Evolutionary conservation across 345 rosid species (phyloP), one percentile per base, ranked within the genome.

Genomic region (Acer negundo): DNA sequence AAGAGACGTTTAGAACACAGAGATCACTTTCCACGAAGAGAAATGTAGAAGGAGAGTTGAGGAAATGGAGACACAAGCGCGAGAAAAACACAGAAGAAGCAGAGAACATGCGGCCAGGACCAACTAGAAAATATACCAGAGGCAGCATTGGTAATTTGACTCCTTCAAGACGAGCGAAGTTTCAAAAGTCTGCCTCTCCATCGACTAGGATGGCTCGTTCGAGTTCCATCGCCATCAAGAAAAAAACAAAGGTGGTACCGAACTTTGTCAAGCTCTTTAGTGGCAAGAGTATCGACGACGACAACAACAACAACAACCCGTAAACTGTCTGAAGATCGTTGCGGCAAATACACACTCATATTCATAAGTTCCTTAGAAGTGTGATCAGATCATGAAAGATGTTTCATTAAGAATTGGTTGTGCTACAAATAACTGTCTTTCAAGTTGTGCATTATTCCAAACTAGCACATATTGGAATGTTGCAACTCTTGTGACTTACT

Each of bases 171-270:
- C 82, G 83, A 26, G 78, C 84, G 23, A 91, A 84, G 79, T 77
- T 76, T 16, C 74, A 79, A 15, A 90, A 76, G 71, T 84, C 90
- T 4, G 77, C 72, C 10, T 92, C 94, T 28, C 89, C 93, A 22
- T 89, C 84, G 7, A 80, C 44, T 49, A 67, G 86, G 75, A 56
- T 35, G 10, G 68, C 85, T 67, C 86, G 82, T 71, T 83, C 95
- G 3, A 62, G 80, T 70, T 84, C 86, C 75, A 76, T 92, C 69
- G 26, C 80, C 13, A 82, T 86, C 75, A 90, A 80, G 87, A 90
- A 89, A 89, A 93, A 86, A 83, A 84, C 75, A 80, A 88, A 79
- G 64, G 88, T 85, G 77, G 80, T 84, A 75, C 98, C 92, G 1
- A 87, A 86, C 66, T 77, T 93, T 66, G 83, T 89, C 40, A 93